Evolutionary conservation across 2,329 filamentous ascomycete genomes (phyloP).

Genomic region (Ophiobolus disseminans): DNA sequence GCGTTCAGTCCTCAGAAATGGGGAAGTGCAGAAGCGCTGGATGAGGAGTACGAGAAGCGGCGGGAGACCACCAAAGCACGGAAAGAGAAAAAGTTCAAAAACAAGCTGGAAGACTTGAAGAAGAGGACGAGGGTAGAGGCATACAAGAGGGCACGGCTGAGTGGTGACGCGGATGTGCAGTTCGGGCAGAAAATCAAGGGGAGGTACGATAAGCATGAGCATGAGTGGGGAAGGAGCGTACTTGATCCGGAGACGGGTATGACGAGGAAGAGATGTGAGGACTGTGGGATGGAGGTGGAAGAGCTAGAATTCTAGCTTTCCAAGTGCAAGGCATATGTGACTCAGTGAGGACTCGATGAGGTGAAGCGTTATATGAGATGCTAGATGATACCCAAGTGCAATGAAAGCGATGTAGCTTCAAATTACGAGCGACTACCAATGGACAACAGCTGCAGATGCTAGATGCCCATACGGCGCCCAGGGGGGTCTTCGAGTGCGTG

Average conservation of each 20-base stretch:
- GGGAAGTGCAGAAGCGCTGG: conserved; percentile 84
- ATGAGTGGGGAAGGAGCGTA: conserved; percentile 76
- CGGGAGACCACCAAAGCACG: conserved; percentile 80
- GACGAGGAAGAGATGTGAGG: conserved; percentile 76
- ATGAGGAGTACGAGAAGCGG: conserved; percentile 84
- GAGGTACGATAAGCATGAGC: conserved; percentile 75
- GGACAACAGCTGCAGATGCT: no score
- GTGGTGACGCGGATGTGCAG: conserved; percentile 52
- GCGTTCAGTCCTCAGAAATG: conserved; percentile 84
- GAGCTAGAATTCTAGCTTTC: conserved; percentile 68
- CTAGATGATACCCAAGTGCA: no score
- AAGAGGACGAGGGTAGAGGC: conserved; percentile 92
- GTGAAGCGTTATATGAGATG: no score
- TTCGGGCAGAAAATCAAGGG: conserved; percentile 80
- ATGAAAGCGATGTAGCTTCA: no score
- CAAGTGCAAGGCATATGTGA: no score
- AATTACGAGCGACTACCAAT: no score
- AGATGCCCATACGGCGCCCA: no score
- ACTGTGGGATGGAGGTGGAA: conserved; percentile 72
- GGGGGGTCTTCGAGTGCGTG: no score
- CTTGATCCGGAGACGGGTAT: conserved; percentile 71
- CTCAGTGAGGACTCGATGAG: no score
- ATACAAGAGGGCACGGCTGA: conserved; percentile 66
- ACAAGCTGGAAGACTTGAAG: conserved; percentile 87
- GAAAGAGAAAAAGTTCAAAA: conserved; percentile 91